These are phyloP conservation scores for Stromatinia cepivora DNA, from an alignment of 2,329 filamentous ascomycete genomes.

Conservation along the genomic window DNA sequence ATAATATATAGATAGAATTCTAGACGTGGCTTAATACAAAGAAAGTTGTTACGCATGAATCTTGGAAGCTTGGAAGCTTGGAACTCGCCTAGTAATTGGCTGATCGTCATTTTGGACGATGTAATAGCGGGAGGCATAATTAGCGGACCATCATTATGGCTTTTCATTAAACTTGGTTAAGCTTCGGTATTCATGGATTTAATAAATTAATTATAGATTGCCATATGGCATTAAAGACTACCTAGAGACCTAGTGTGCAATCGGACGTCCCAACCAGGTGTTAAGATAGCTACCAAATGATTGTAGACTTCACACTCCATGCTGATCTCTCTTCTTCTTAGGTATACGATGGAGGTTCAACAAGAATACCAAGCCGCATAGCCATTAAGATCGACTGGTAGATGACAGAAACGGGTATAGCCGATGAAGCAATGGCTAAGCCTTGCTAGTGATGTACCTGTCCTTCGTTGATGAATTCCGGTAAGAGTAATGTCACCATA, in stretches of 20 bases:
- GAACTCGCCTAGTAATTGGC: slow-evolving; percentile 13
- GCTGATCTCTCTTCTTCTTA: not conserved
- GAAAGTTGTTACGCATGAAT: slow-evolving; percentile 8
- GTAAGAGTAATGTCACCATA: not conserved
- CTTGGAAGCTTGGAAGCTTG: slow-evolving; percentile 25
- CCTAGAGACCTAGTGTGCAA: not conserved
- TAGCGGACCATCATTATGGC: not conserved
- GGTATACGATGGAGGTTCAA: not conserved
- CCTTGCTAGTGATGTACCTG: not conserved
- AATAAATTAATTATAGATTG: not conserved
- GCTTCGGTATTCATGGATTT: not conserved
- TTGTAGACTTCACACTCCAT: not conserved
- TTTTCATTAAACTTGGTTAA: not conserved
- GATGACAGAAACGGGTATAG: not conserved
- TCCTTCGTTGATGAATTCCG: not conserved
- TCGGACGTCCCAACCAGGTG: not conserved
- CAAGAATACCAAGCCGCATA: not conserved
- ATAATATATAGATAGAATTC: slow-evolving; percentile 14
- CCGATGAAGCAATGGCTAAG: slow-evolving; percentile 10
- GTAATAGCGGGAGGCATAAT: slow-evolving; percentile 22
- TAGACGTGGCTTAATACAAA: slow-evolving; percentile 18
- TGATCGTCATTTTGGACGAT: not conserved
- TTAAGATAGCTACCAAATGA: not conserved
- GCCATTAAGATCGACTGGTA: not conserved
- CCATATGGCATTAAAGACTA: not conserved